Base-by-base conservation (phyloP, 139 green algal species). In the Micractinium sp. region DNA sequence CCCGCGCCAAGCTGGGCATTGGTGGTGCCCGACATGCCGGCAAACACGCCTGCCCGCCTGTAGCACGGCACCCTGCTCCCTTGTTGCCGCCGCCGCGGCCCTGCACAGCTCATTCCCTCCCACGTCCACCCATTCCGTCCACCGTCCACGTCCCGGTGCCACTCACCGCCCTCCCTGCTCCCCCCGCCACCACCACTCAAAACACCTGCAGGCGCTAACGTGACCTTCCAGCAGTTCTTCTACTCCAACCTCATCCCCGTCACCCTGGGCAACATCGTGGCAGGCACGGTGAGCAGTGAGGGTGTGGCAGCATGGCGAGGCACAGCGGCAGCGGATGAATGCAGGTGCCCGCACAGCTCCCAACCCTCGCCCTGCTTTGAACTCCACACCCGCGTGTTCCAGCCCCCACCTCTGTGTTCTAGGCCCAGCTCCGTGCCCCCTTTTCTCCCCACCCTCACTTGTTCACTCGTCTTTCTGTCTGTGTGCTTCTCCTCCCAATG, bases 211-310 rank as follows among this genome's bases (percentile, higher is more conserved):
- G 96, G 95, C 69, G 95, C 96, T 13, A 76, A 92, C 67, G 91
- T 99, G 38, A 96, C 93, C 47, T 92, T 93, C 53, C 63, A 36
- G 25, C 36, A 96, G n/a, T 97, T 99, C 90, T 29, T 97, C 12
- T 66, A n/a, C 2, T 19, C 53, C 63, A 91, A 92, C 78, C 77
- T 93, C 31, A 89, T 99, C 47, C 97, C 97, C 15, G 97, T 99
- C 3, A 98, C 96, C 0, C 88, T 99, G 33, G 96, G 97, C 41
- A 98, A 98, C 92, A 96, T 97, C 22, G 83, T 98, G 7, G 95
- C 93, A 33, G 96, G 94, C n/a, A 93, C 85, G 12, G 56, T 96
- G 18, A 79, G 82, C 19, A 4, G 3, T n/a, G 14, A 12, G 31
- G 31, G 9, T 23, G 73, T 18, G 31, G 9, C 63, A 71, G 63